phyloP scores from a whole-genome alignment of 305 asterid genomes.

The Solanum hybrid region DNA sequence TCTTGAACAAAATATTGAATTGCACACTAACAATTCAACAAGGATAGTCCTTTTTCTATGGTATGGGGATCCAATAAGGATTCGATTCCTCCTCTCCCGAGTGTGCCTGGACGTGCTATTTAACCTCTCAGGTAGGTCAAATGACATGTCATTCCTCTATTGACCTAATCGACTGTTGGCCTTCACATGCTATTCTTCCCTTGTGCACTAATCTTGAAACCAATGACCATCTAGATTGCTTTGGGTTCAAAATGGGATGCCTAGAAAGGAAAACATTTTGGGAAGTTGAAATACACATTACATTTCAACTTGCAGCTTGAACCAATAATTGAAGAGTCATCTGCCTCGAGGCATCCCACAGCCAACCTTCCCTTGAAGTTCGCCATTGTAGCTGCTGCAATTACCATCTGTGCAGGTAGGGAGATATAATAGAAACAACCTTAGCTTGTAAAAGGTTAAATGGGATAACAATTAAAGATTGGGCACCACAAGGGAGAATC shows the following conservation, averaged over 20 bases:
- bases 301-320: background rate
- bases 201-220: background rate
- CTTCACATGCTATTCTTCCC: background rate
- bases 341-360: background rate
- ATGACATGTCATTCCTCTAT: background rate
- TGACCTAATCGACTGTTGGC: background rate
- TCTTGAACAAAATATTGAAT: background rate
- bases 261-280: background rate
- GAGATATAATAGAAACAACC: background rate
- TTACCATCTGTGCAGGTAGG: background rate
- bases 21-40: background rate
- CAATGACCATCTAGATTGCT: background rate
- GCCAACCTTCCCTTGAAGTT: background rate
- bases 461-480: too few species aligned
- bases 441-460: too few species aligned
- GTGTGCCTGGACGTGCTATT: background rate
- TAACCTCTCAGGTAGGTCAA: background rate
- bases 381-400: too few species aligned
- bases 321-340: background rate
- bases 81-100: background rate
- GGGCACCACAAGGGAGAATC: too few species aligned
- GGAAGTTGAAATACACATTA: too few species aligned
- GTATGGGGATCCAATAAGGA: background rate
- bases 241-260: background rate
- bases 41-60: background rate